These are phyloP conservation scores for Amniculicola lignicola DNA, from an alignment of 495 filamentous ascomycete genomes.

Conservation along the genomic window DNA sequence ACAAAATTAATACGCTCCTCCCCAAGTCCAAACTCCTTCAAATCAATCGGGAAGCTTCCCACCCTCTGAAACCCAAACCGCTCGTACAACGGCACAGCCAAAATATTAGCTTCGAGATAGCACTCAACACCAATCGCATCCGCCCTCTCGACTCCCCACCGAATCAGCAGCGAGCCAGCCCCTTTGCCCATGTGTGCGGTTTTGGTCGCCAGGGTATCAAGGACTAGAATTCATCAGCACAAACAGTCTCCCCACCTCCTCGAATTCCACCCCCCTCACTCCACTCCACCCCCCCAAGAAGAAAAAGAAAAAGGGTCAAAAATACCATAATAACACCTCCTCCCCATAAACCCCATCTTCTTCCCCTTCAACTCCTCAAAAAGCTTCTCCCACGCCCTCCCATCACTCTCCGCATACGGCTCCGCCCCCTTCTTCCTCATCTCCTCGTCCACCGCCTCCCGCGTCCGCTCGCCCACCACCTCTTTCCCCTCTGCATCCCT, in stretches of 20 bases:
- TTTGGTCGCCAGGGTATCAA: constrained; percentile 17
- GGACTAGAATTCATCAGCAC: background rate
- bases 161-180: constrained; percentile 7
- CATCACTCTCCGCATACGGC: constrained; percentile 8
- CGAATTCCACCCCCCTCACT: no score
- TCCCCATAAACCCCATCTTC: constrained; percentile 3
- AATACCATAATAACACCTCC: background rate
- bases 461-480: background rate
- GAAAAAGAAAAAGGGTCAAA: background rate
- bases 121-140: constrained; percentile 14
- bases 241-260: no score
- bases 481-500: background rate
- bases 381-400: background rate
- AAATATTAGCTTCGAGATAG: constrained; percentile 10
- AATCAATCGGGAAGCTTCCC: no score
- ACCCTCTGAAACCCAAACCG: constrained; percentile 16
- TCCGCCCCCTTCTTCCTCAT: background rate
- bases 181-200: constrained; percentile 8
- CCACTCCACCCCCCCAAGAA: background rate
- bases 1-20: constrained; percentile 9
- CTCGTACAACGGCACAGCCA: constrained; percentile 15
- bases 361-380: background rate
- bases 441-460: constrained; percentile 3
- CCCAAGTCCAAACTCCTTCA: constrained; percentile 19
- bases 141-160: constrained; percentile 14